A percentile compares a stretch with the other conserved stretches of the same genome.
phyloP scores from a whole-genome alignment of 1,284 basidiomycete species.

The Athelia psychrophila region DNA sequence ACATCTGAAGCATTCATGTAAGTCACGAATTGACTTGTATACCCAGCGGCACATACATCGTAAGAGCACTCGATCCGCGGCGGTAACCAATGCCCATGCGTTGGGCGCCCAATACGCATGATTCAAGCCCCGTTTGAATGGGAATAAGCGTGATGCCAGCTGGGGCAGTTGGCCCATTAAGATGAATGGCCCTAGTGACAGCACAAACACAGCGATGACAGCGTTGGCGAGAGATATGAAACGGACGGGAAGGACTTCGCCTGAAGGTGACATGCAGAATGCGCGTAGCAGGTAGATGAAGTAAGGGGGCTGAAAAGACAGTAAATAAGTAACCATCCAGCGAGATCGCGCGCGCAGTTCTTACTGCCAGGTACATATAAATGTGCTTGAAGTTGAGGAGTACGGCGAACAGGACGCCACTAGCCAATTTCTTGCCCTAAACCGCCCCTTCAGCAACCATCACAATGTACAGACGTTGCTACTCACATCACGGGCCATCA shows the following conservation, averaged over 20 bases:
- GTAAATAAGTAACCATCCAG: slow-evolving; percentile 2
- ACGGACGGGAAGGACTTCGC: slow-evolving; percentile 59
- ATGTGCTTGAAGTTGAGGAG: slow-evolving; percentile 97
- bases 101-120: slow-evolving; percentile 98
- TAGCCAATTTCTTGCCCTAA: slow-evolving; percentile 78
- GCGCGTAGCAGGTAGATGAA: slow-evolving; percentile 87
- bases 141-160: slow-evolving; percentile 83
- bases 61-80: slow-evolving; percentile 75
- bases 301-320: slow-evolving; percentile 71
- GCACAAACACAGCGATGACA: slow-evolving; percentile 76
- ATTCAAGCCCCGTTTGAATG: slow-evolving; percentile 91
- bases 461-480: background rate
- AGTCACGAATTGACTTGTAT: slow-evolving; percentile 6
- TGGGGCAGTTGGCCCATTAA: slow-evolving; percentile 82
- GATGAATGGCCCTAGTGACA: slow-evolving; percentile 84
- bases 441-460: slow-evolving; percentile 9
- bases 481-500: slow-evolving; percentile 82
- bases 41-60: slow-evolving; percentile 51
- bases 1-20: slow-evolving; percentile 38
- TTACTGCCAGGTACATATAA: slow-evolving; percentile 90
- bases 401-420: slow-evolving; percentile 84
- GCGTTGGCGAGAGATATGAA: slow-evolving; percentile 82
- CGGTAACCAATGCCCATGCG: slow-evolving; percentile 87
- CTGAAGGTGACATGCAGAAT: slow-evolving; percentile 77
- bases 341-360: slow-evolving; percentile 18